Evolutionary conservation across 352 stramenopile species (phyloP), one percentile per base, ranked within the genome.

Genomic region (Phytophthora melonis): DNA sequence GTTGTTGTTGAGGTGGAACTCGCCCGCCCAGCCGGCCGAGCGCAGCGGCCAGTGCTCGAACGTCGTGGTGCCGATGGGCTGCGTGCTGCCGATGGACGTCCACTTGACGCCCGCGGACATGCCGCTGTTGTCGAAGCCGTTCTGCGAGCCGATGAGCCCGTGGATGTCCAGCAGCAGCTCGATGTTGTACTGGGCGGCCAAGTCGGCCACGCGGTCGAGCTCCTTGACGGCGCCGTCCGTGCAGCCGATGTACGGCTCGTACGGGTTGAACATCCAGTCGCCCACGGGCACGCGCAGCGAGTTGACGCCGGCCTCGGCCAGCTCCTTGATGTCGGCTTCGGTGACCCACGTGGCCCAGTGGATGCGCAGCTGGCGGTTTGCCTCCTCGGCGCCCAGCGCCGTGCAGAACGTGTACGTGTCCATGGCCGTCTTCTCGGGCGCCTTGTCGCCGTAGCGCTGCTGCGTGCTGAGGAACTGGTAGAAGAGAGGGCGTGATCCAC

Each of bases 91-190:
- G 23, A 76, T 65, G 6, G 69, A 76, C 64, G 69, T 76, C 69
- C 69, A 76, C 50, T 76, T 76, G 57, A 76, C 19, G 9, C 63
- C 64, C 2, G 63, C 25, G 3, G 69, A 66, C 63, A 78, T 84
- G n/a, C 97, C 97, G 25, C 87, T 97, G 78, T 99, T 99, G 79
- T 99, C 97, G 74, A 98, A 98, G 36, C 97, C 97, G 80, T 99
- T 99, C 84, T 98, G 94, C 49, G 88, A 97, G 41, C 90, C 94
- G 32, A 96, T 90, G 61, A 96, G 78, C 2, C 92, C 91, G 83
- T 99, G 96, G 56, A 99, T 89, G 78, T 99, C 96, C 50, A 99
- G 77, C 52, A 98, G 72, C 14, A 98, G 80, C 39, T 87, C 79
- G n/a, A 98, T 89, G 41, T 89, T 85, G 83, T 98, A 95, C 71